Evolutionary conservation across 2,329 filamentous ascomycete species (phyloP), one percentile per base, ranked within the genome.

Genomic region (Helotiales sp.): DNA sequence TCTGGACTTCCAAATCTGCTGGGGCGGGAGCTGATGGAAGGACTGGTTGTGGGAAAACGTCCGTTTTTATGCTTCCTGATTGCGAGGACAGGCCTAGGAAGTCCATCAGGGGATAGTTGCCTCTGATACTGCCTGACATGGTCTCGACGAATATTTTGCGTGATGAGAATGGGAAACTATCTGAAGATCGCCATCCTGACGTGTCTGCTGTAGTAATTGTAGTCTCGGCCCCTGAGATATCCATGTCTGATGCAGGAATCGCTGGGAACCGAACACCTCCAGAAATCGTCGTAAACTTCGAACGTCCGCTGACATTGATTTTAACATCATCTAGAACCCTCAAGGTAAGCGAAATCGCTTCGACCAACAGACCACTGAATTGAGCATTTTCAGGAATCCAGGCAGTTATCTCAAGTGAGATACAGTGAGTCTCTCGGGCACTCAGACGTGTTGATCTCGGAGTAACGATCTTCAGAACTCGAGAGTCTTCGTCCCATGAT

Each of bases 311-410:
- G 5, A 76, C 70, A 7, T 73, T 73, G 22, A 76, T 45, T 34
- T 73, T 74, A 55, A 69, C 63, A 61, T 76, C 72, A 15, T 75
- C 69, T 10, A 75, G 30, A 1, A 73, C 70, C 40, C 69, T 65
- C 6, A 75, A 45, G 1, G 55, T 66, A 40, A 77, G 71, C 32
- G 69, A 65, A 49, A 71, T 67, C 37, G 71, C 52, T 24, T 73
- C 65, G 10, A 77, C 65, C 7, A 67, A 26, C 4, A 77, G 49
- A 3, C 67, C 64, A 2, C 61, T 64, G 4, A 77, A 69, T 37
- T 73, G 34, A 22, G 69, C 68, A 68, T 72, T 64, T 26, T 76
- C 73, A n/a, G 75, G 76, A 49, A 77, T 63, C 74, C 73, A 77
- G 47, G 72, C 75, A 15, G 72, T 76, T 34, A 77, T 71, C 40